Evolutionary conservation across 2,329 filamentous ascomycete species (phyloP).

Genomic region (Cercospora canescens): DNA sequence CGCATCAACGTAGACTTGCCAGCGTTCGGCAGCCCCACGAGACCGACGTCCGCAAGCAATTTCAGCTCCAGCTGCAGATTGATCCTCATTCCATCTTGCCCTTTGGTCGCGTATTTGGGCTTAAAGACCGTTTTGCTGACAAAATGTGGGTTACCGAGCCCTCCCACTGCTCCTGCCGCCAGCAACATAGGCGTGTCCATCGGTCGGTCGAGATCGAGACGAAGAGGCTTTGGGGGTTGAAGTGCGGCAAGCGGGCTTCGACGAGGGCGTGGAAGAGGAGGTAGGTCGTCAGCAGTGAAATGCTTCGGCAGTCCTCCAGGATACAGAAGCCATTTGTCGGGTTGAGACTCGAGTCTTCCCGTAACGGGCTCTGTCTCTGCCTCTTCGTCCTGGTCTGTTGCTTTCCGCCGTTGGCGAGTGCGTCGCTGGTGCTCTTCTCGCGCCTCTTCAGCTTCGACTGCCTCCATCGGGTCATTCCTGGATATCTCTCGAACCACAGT

Average conservation of each 20-base stretch:
- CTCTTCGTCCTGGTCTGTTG: constrained; percentile 36
- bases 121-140: constrained; percentile 70
- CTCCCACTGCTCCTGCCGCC: constrained; percentile 83
- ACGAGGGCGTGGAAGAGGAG: constrained; percentile 56
- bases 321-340: constrained; percentile 81
- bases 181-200: constrained; percentile 84
- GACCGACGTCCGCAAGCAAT: constrained; percentile 88
- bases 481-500: constrained; percentile 84
- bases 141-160: constrained; percentile 92
- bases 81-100: constrained; percentile 75
- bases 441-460: constrained; percentile 53
- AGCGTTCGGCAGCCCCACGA: constrained; percentile 93
- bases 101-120: constrained; percentile 86
- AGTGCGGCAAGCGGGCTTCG: constrained; percentile 60
- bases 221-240: constrained; percentile 72
- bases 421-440: constrained; percentile 29
- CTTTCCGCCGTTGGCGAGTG: constrained; percentile 38
- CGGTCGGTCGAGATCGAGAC: constrained; percentile 60
- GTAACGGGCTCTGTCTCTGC: constrained; percentile 26
- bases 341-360: background rate
- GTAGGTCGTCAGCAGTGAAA: constrained; percentile 61
- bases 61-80: constrained; percentile 88
- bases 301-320: constrained; percentile 76
- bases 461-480: constrained; percentile 72
- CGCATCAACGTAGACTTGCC: constrained; percentile 92